Conservation (phyloP, 129 eudicot species). For the Sambucus nigra region DNA sequence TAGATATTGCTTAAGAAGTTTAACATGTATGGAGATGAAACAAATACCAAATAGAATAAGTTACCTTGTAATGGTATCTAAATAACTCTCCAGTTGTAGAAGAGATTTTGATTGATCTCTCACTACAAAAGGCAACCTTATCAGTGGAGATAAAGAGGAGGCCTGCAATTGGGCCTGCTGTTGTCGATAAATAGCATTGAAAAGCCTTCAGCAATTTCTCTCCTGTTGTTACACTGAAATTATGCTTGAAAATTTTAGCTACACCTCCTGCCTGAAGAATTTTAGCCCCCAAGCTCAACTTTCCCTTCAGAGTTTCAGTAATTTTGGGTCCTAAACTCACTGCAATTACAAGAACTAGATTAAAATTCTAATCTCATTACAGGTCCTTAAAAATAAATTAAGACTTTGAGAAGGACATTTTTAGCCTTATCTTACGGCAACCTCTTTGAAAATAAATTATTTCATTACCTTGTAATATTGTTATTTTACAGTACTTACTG, state of each 20-base stretch:
- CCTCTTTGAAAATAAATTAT: neutral
- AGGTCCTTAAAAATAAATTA: neutral
- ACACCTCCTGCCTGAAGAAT: conserved; percentile 11
- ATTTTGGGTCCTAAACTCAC: conserved; percentile 11
- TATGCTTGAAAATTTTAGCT: conserved; percentile 2
- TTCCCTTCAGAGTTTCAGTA: conserved; percentile 13
- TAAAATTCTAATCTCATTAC: neutral
- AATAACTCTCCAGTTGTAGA: neutral
- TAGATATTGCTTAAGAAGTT: too few species aligned
- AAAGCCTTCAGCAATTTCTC: conserved; percentile 12
- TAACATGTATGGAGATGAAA: neutral
- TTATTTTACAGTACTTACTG: neutral
- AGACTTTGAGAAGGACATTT: neutral
- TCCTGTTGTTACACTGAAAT: conserved; percentile 6
- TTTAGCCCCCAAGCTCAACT: conserved; percentile 20
- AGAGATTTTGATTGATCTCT: conserved; percentile 12
- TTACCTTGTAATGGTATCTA: conserved; percentile 1
- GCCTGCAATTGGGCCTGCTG: conserved; percentile 22
- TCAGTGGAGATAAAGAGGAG: conserved; percentile 15
- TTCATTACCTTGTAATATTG: neutral
- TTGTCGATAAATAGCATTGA: conserved; percentile 18
- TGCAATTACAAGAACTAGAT: neutral
- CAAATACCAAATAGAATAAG: neutral
- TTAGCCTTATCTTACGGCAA: neutral
- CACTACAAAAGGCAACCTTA: conserved; percentile 14